Evolutionary conservation across 768 basidiomycete genomes (phyloP).

Genomic region (Erythrobasidium yunnanense): DNA sequence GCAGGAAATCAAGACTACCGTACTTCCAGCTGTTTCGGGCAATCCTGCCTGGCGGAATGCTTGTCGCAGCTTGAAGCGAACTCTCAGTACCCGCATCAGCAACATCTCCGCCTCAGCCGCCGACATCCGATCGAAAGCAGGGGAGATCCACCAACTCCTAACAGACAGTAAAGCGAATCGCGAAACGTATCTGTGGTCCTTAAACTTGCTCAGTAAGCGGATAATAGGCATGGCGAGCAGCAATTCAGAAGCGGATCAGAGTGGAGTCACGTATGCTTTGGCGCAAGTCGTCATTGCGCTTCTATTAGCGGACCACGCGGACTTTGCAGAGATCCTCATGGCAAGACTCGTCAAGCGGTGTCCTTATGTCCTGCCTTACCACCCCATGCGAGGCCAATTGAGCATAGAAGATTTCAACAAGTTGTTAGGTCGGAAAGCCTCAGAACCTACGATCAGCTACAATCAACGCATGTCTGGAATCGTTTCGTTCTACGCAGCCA

Average conservation of each 20-base stretch:
- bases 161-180: conserved; percentile 38
- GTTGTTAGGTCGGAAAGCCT: conserved; percentile 28
- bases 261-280: conserved; percentile 58
- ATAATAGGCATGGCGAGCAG: conserved; percentile 24
- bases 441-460: conserved; percentile 57
- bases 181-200: conserved; percentile 54
- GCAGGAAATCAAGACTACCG: conserved; percentile 55
- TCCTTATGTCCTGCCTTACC: conserved; percentile 69
- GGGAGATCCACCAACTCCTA: conserved; percentile 47
- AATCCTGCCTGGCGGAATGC: conserved; percentile 50
- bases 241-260: conserved; percentile 13
- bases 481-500: conserved; percentile 74
- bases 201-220: conserved; percentile 73
- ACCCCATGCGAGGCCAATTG: conserved; percentile 50
- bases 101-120: conserved; percentile 64
- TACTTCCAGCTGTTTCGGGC: conserved; percentile 56
- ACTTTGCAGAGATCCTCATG: conserved; percentile 66
- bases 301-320: conserved; percentile 45
- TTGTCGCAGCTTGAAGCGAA: conserved; percentile 60
- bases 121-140: conserved; percentile 54
- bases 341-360: conserved; percentile 77
- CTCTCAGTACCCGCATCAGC: conserved; percentile 76
- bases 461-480: conserved; percentile 61
- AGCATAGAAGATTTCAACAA: conserved; percentile 31
- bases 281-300: conserved; percentile 64